A percentile compares a stretch with the other conserved stretches of the same genome.
These are phyloP conservation scores for Taxawa tesnikishii DNA, from an alignment of 2,329 filamentous ascomycete genomes.

Conservation along the genomic window DNA sequence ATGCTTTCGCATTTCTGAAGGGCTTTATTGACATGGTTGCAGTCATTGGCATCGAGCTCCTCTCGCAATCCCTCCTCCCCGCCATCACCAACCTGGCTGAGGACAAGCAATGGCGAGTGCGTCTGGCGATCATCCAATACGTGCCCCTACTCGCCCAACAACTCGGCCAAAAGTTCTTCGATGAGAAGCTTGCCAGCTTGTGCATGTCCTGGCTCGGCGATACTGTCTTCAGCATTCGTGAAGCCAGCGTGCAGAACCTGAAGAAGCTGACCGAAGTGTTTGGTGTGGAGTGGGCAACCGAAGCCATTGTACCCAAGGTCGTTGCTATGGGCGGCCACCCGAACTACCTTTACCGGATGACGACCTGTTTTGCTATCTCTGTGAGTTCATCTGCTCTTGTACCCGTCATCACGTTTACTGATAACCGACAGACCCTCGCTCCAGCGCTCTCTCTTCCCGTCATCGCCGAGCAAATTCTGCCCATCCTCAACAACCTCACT, in stretches of 20 bases:
- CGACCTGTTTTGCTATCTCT: slow-evolving; percentile 97
- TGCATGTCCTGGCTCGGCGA: slow-evolving; percentile 99
- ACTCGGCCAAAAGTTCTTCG: slow-evolving; percentile 93
- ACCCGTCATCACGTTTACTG: slow-evolving; percentile 16
- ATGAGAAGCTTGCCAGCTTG: slow-evolving; percentile 86
- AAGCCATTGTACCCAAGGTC: slow-evolving; percentile 96
- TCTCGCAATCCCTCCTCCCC: slow-evolving; percentile 91
- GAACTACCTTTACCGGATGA: slow-evolving; percentile 99
- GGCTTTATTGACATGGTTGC: slow-evolving; percentile 21
- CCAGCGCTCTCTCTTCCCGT: slow-evolving; percentile 88
- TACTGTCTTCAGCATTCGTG: slow-evolving; percentile 95
- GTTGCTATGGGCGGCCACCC: slow-evolving; percentile 97
- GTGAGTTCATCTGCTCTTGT: slow-evolving; percentile 58
- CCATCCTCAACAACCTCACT: slow-evolving; percentile 90
- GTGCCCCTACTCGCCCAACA: slow-evolving; percentile 93
- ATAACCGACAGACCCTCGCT: slow-evolving; percentile 84
- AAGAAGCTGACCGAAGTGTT: slow-evolving; percentile 99
- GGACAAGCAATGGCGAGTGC: slow-evolving; percentile 98
- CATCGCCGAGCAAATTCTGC: slow-evolving; percentile 83
- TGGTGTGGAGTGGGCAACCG: slow-evolving; percentile 92
- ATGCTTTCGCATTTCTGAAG: neutral
- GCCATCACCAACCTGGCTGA: slow-evolving; percentile 96
- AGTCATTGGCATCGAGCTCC: slow-evolving; percentile 92
- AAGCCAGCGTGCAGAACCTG: slow-evolving; percentile 92
- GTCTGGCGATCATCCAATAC: slow-evolving; percentile 97